Base-by-base conservation (phyloP, 2,329 filamentous ascomycete genomes). In the Cercospora sojina region DNA sequence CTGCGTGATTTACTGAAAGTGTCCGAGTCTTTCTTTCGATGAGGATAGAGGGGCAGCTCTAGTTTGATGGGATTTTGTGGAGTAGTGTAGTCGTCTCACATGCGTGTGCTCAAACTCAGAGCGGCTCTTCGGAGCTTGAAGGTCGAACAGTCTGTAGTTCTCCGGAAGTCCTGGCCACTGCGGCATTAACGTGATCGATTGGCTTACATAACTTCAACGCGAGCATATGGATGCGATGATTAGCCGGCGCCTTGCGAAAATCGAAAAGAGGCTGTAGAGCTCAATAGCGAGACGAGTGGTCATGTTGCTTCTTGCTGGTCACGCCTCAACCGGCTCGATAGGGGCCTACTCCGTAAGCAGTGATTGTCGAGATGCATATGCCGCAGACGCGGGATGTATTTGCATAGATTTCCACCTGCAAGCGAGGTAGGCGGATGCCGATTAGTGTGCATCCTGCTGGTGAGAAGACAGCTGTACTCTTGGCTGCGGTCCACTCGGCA, bases 11-110 rank as follows among this genome's bases (percentile, higher is more conserved):
- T 51, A 51, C 47, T 27, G 18, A 8, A 63, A 47, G 55, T 20
- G 62, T 64, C 62, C 62, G 41, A 20, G 18, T 49, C 2, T n/a
- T 64, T 59, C 41, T 59, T 64, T 64, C 23, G 62, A 59, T 29
- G 62, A 64, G 56, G 8, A n/a, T 64, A 12, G 38, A n/a, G 53
- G 53, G 51, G 31, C 29, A 51, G 38, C 35, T 60, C 25, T 57
- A 35, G 53, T 20, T 57, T 32, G 53, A 57, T 57, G 53, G 31
- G 53, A 57, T 51, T 29, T 27, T 43, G 58, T 38, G 32, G 58
- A 32, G 20, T 43, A 43, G 35, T 47, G 35, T 31, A 38, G 38
- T 51, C 47, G 47, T 35, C 56, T 57, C 60, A 62, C 43, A 53
- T 51, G 60, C 43, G 53, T 57, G 29, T 18, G 27, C 53, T 18